Evolutionary conservation across 495 filamentous ascomycete genomes (phyloP), one percentile per base, ranked within the genome.

Genomic region (Podospora pseudopauciseta): DNA sequence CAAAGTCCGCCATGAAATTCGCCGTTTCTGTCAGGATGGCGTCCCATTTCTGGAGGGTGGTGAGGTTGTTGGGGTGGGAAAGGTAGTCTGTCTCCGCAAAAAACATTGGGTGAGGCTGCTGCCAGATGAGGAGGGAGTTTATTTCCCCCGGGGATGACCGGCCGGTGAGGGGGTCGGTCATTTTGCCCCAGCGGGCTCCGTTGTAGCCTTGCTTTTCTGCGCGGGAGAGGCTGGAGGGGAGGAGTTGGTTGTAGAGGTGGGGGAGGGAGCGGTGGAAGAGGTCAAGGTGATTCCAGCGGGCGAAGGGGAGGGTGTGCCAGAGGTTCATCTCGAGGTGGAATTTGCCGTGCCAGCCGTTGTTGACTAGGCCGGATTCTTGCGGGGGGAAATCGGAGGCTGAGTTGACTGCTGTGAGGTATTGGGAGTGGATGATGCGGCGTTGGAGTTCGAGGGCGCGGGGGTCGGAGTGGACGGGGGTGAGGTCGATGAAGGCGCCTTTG

Each of bases 161-260:
- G 60, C 86, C 85, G 4, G 81, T 80, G 0, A 58, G 4, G 55
- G 85, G 81, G 71, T 87, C 86, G 6, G 80, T 86, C 85, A 87
- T 87, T 73, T 88, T 88, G 7, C 86, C 84, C 81, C 84, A 83
- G 64, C 84, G 79, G 9, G 85, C 83, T 4, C 85, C 86, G 2
- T 69, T 66, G 69, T 87, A 88, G 15, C 85, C 84, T 67, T 86
- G 84, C 0, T 67, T 59, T 7, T 65, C 49, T 0, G 86, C 85
- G 53, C 86, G 79, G 6, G 79, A 76, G 11, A 80, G 66, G 3
- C 81, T 82, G 0, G 81, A 81, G 5, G 75, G 73, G 0, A 88
- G 76, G 68, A 85, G 85, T 11, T 78, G 78, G 11, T 73, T 61
- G 76, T 87, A 88, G 6, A 79, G 78, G 56, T 74, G 73, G 2